Conservation (phyloP, 2,329 filamentous ascomycete species). For the Didymella exigua region DNA sequence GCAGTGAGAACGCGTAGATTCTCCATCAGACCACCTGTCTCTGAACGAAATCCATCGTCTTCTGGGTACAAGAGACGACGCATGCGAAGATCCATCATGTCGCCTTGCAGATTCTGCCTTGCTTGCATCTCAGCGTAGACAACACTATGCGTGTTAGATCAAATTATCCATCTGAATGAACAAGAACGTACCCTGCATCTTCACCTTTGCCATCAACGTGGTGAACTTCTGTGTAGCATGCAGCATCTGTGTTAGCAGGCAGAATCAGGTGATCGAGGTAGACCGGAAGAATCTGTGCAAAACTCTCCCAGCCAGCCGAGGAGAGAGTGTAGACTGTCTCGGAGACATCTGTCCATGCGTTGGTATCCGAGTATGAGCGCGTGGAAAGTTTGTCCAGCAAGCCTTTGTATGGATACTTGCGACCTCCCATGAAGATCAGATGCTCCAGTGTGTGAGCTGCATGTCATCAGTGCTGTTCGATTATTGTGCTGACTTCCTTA, state of each 20-base stretch:
- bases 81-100: constrained; percentile 86
- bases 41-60: constrained; percentile 90
- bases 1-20: constrained; percentile 83
- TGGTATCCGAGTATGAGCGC: constrained; percentile 89
- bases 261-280: constrained; percentile 94
- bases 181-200: constrained; percentile 68
- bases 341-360: constrained; percentile 96
- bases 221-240: constrained; percentile 93
- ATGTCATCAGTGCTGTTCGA: constrained; percentile 10
- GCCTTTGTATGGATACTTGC: constrained; percentile 92
- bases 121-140: constrained; percentile 99
- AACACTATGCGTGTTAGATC: constrained; percentile 59
- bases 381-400: constrained; percentile 93
- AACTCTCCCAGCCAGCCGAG: constrained; percentile 95
- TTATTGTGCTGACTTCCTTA: constrained; percentile 21
- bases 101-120: constrained; percentile 80
- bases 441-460: constrained; percentile 59
- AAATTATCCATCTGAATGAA: neutral
- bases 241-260: constrained; percentile 89
- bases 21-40: constrained; percentile 98
- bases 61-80: constrained; percentile 84
- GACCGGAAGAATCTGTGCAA: constrained; percentile 88
- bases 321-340: constrained; percentile 96
- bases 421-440: constrained; percentile 72
- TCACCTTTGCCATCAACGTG: constrained; percentile 92